Conservation (phyloP, 1,284 basidiomycete genomes). For the Xanthoconium separans region DNA sequence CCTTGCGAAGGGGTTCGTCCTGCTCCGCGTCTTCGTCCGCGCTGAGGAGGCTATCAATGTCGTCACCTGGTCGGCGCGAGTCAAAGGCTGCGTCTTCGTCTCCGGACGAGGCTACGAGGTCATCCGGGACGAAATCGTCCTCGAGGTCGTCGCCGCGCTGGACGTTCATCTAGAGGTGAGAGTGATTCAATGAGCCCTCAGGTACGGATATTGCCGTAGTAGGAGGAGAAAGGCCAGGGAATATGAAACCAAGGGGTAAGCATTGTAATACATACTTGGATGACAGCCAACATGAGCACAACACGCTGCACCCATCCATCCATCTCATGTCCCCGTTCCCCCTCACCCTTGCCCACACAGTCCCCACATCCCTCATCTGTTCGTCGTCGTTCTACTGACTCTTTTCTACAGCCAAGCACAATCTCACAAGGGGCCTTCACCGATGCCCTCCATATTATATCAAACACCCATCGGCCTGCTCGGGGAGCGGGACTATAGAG, state of each 20-base stretch:
- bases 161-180: slow-evolving; percentile 32
- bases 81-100: slow-evolving; percentile 52
- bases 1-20: slow-evolving; percentile 28
- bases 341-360: neutral
- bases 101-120: slow-evolving; percentile 58
- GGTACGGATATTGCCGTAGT: neutral
- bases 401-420: slow-evolving; percentile 1
- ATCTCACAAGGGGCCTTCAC: neutral
- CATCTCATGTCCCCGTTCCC: slow-evolving; percentile 5
- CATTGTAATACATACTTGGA: too few species aligned
- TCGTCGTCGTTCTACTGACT: neutral
- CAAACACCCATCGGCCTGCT: slow-evolving; percentile 5
- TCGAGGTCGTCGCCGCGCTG: slow-evolving; percentile 72
- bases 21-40: slow-evolving; percentile 43
- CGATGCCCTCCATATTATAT: slow-evolving; percentile 24
- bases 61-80: slow-evolving; percentile 39
- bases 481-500: slow-evolving; percentile 2
- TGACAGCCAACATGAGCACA: slow-evolving; percentile 29
- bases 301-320: slow-evolving; percentile 23
- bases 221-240: too few species aligned
- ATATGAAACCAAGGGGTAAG: too few species aligned
- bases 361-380: neutral
- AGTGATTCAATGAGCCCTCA: neutral
- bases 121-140: slow-evolving; percentile 76
- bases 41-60: slow-evolving; percentile 42